phyloP scores from a whole-genome alignment of 208 protist genomes.

The Chromosphaera perkinsii region DNA sequence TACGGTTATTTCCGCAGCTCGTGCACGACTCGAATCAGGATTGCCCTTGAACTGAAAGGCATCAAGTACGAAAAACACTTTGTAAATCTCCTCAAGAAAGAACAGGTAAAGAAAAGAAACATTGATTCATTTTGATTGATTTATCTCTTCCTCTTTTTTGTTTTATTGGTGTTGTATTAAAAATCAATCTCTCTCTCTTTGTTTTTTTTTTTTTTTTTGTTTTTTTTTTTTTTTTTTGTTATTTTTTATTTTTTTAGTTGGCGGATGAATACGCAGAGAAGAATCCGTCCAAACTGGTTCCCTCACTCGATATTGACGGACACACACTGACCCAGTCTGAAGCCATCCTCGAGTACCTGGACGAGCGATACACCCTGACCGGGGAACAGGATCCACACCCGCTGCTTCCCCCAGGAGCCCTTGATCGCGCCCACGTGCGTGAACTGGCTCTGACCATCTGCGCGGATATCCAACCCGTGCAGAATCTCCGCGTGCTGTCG shows the following conservation, averaged over 20 bases:
- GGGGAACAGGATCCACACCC: conserved; percentile 9
- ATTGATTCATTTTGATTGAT: background rate
- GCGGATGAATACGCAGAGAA: conserved; percentile 20
- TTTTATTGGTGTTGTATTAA: conserved; percentile 7
- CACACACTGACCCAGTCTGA: conserved; percentile 49
- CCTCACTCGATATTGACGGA: conserved; percentile 36
- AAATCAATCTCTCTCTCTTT: conserved; percentile 11
- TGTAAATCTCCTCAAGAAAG: conserved; percentile 60
- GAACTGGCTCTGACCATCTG: conserved; percentile 54
- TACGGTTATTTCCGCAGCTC: conserved; percentile 70
- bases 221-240: background rate
- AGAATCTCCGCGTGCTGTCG: conserved; percentile 65
- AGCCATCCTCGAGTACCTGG: conserved; percentile 73
- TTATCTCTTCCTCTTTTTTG: background rate
- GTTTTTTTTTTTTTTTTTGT: background rate
- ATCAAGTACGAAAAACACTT: conserved; percentile 61
- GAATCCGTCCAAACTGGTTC: conserved; percentile 26
- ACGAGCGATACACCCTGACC: conserved; percentile 49
- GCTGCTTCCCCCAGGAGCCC: background rate
- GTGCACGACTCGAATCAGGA: conserved; percentile 69
- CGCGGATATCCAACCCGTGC: conserved; percentile 70
- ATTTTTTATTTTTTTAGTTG: conserved; percentile 25
- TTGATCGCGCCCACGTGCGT: conserved; percentile 37
- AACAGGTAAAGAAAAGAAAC: conserved; percentile 42
- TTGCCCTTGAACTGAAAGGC: conserved; percentile 59